Base-by-base conservation (phyloP, 768 basidiomycete species). In the Strobilomyces echinocephalus region DNA sequence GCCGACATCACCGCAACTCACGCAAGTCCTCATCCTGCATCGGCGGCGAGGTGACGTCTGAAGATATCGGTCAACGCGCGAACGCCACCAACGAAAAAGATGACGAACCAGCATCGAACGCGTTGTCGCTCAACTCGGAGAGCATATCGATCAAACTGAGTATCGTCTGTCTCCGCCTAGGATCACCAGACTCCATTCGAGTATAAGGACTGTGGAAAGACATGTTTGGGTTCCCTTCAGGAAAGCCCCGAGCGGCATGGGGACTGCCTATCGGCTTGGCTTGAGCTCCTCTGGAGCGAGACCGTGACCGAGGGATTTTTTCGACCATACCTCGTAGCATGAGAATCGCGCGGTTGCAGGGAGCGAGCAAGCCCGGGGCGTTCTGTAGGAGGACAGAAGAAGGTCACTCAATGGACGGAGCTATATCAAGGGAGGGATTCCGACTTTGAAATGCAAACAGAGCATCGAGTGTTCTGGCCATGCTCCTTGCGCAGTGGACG, bases 61-160 rank as follows among this genome's bases (percentile, higher is more conserved):
- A 33, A 35, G 31, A 20, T 41, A 34, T 38, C 28, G 11, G 34
- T 60, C 8, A 53, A 34, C 21, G n/a, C 52, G 35, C 46, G 51
- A 63, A 44, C 12, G 44, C 36, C 14, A 42, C 8, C 1, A 36
- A 8, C 5, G 26, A 42, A 34, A 14, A 43, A 43, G 28, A 30
- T 20, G 24, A 68, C 73, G 51, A 48, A 74, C 77, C 69, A 12
- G 62, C 42, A 11, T 67, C 68, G 8, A 71, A 51, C 30, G 65
- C 69, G 12, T 64, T 69, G 49, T 80, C 78, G 39, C 68, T 72
- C 50, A 80, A 41, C 53, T 80, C 78, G 11, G 70, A 68, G 45
- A 80, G 63, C 47, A 74, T 73, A 57, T 80, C 79, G 48, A 80
- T 65, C 49, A 80, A 60, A 39, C 72, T 78, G 36, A 76, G 66